Evolutionary conservation across 2,329 filamentous ascomycete genomes (phyloP).

Genomic region (Colletotrichum caudatum): DNA sequence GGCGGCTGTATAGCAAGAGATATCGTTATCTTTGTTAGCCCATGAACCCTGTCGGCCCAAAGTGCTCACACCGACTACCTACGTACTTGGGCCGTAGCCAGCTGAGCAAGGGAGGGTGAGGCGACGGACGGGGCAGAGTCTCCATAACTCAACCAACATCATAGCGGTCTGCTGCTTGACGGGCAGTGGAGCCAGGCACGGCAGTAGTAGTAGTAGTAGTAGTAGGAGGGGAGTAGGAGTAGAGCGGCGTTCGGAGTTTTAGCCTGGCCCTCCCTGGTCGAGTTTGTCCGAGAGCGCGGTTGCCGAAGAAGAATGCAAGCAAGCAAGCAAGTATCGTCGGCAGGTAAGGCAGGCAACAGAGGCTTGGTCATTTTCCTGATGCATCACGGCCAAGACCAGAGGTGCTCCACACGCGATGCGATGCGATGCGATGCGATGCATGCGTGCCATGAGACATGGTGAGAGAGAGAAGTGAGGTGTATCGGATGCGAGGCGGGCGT

Average conservation of each 20-base stretch:
- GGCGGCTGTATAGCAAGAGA: constrained; percentile 11
- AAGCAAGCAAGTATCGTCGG: background rate
- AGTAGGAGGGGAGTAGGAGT: background rate
- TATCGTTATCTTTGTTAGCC: constrained; percentile 29
- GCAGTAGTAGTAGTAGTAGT: background rate
- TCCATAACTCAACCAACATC: constrained; percentile 19
- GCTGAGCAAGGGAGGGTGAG: background rate
- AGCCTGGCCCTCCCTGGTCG: background rate
- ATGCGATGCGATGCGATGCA: background rate
- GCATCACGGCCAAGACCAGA: background rate
- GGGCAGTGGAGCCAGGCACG: background rate
- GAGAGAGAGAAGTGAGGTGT: background rate
- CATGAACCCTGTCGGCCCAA: constrained; percentile 25
- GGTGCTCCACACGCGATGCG: background rate
- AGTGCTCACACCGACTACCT: constrained; percentile 6
- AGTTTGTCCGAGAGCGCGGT: constrained; percentile 4
- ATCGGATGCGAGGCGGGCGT: background rate
- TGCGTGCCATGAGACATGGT: background rate
- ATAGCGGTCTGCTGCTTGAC: constrained; percentile 22
- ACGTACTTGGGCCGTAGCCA: background rate
- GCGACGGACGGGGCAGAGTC: background rate
- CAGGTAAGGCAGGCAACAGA: constrained; percentile 2
- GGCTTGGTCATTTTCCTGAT: constrained; percentile 14
- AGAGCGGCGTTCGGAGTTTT: background rate
- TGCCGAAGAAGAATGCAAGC: constrained; percentile 3